phyloP scores from a whole-genome alignment of 306 rosid genomes.

The Ziziphus jujuba region DNA sequence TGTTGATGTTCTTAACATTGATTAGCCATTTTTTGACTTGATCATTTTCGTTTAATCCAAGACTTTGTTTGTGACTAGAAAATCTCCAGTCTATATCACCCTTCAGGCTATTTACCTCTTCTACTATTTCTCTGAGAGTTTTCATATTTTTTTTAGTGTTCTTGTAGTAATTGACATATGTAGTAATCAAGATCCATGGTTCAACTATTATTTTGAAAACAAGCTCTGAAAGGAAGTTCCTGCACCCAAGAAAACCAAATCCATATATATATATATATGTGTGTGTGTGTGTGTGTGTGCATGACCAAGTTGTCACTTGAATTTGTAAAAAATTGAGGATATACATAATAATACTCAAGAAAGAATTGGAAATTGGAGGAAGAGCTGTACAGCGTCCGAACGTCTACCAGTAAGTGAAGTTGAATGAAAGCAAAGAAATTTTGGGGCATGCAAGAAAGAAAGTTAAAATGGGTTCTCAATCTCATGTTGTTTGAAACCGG shows the following conservation, averaged over 20 bases:
- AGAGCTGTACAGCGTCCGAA: no score
- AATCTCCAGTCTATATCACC: constrained; percentile 15
- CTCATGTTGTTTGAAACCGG: no score
- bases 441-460: no score
- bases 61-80: not conserved
- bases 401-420: no score
- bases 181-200: constrained; percentile 8
- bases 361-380: not conserved
- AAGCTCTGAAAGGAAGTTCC: constrained; percentile 3
- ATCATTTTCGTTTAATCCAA: not conserved
- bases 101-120: constrained; percentile 19
- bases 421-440: no score
- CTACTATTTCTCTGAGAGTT: constrained; percentile 25
- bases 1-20: constrained; percentile 16
- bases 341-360: not conserved
- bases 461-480: no score
- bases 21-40: constrained; percentile 31
- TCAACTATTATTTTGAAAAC: constrained; percentile 5
- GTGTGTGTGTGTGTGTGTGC: no score
- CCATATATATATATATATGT: constrained; percentile 10
- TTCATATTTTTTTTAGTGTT: constrained; percentile 18
- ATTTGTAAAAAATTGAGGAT: not conserved
- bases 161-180: constrained; percentile 21
- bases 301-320: not conserved
- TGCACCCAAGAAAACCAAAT: not conserved